A percentile compares a stretch with the other conserved stretches of the same genome.
These are phyloP conservation scores for Suhomyces vadensis DNA, from an alignment of 805 yeast genomes.

Conservation along the genomic window DNA sequence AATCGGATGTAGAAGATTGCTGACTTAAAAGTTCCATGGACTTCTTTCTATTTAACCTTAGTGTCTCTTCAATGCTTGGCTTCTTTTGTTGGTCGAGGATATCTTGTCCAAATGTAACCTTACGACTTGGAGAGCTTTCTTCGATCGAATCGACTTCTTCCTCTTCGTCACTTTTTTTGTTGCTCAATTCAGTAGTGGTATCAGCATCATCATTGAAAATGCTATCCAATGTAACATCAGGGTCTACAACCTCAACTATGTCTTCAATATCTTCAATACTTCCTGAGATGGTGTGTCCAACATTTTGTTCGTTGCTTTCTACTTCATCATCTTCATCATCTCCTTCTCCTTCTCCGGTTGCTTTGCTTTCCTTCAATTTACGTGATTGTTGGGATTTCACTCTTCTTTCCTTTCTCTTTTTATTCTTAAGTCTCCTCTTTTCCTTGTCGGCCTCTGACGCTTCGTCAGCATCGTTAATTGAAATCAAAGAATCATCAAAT, in stretches of 20 bases:
- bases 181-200: neutral
- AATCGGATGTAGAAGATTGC: constrained; percentile 3
- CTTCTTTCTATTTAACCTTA: constrained; percentile 15
- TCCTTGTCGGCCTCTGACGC: constrained; percentile 14
- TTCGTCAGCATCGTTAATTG: constrained; percentile 10
- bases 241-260: constrained; percentile 3
- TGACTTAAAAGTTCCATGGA: constrained; percentile 11
- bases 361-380: constrained; percentile 4
- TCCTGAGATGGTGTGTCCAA: neutral
- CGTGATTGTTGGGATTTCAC: constrained; percentile 9
- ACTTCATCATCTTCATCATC: neutral
- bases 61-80: constrained; percentile 14
- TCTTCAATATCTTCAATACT: constrained; percentile 1
- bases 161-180: neutral
- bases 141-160: neutral
- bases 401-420: constrained; percentile 20
- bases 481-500: constrained; percentile 14
- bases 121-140: constrained; percentile 3
- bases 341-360: constrained; percentile 1
- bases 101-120: constrained; percentile 4
- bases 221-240: constrained; percentile 12
- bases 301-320: neutral
- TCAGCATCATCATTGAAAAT: constrained; percentile 12
- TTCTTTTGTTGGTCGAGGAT: constrained; percentile 7
- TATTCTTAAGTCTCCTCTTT: constrained; percentile 16